Evolutionary conservation across 225 moss, liverwort and hornwort species (phyloP).

Genomic region (Sphagnum tenellum): DNA sequence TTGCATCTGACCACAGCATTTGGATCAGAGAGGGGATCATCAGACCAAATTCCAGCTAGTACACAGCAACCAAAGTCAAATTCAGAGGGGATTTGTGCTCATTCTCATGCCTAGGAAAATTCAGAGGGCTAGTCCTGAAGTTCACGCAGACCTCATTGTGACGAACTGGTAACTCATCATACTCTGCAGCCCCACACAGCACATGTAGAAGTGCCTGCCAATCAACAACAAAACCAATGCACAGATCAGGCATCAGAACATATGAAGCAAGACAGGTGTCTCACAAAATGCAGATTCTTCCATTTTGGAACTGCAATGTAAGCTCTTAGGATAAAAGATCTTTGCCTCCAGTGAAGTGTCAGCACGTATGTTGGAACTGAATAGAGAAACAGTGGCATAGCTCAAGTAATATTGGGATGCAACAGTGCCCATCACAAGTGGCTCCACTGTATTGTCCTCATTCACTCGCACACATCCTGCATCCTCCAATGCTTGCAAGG

Average conservation of each 20-base stretch:
- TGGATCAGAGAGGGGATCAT: too few relatives aligned
- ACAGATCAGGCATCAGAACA: background rate
- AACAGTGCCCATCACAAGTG: constrained; percentile 78
- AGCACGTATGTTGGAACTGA: constrained; percentile 77
- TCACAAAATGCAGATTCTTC: background rate
- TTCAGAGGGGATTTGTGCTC: too few relatives aligned
- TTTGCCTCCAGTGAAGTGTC: constrained; percentile 74
- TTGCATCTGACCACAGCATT: too few relatives aligned
- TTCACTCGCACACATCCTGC: constrained; percentile 82
- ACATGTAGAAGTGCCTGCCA: constrained; percentile 80
- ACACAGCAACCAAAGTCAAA: too few relatives aligned
- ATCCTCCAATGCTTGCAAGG: constrained; percentile 85
- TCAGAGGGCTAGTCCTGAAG: too few relatives aligned
- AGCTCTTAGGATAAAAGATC: background rate
- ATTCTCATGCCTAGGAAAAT: too few relatives aligned
- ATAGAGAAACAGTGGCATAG: constrained; percentile 89
- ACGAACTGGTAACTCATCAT: constrained; percentile 94
- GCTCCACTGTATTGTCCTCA: constrained; percentile 79
- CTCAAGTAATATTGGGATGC: constrained; percentile 98
- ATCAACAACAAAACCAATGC: background rate
- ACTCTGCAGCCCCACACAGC: constrained; percentile 89
- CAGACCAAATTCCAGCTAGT: too few relatives aligned
- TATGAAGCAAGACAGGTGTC: background rate
- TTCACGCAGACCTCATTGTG: constrained; percentile 72
- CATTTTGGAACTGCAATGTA: background rate